phyloP scores from a whole-genome alignment of 345 rosid genomes.

The Hypericum androsaemum region DNA sequence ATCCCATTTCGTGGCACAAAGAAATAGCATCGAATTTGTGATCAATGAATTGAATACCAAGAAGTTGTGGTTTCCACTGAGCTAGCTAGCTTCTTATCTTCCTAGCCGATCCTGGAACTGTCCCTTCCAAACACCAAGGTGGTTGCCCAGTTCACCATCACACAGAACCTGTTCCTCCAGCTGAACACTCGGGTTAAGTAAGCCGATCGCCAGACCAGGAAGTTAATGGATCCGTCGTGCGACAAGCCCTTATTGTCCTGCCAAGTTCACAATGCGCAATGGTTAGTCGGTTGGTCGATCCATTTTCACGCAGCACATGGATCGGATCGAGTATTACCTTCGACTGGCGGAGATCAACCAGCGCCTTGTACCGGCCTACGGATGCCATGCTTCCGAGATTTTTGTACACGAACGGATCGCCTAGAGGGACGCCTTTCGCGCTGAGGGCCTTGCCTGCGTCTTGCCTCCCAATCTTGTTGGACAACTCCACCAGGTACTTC shows the following conservation, averaged over 20 bases:
- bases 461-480: conserved; percentile 39
- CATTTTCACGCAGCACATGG: too few relatives aligned
- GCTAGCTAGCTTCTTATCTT: too few relatives aligned
- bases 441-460: conserved; percentile 43
- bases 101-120: conserved; percentile 33
- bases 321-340: too few relatives aligned
- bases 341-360: conserved; percentile 55
- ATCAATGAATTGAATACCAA: too few relatives aligned
- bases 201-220: conserved; percentile 30
- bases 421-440: conserved; percentile 29
- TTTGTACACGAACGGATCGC: conserved; percentile 53
- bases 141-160: conserved; percentile 67
- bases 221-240: neutral
- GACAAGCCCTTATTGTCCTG: conserved; percentile 35
- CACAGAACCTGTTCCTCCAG: conserved; percentile 70
- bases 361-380: conserved; percentile 58
- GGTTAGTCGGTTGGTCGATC: too few relatives aligned
- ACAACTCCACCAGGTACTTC: conserved; percentile 38
- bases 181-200: conserved; percentile 61
- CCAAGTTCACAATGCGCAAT: too few relatives aligned
- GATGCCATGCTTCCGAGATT: conserved; percentile 74
- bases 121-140: conserved; percentile 66
- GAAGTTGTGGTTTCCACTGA: too few relatives aligned
- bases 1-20: too few relatives aligned
- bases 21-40: too few relatives aligned